Evolutionary conservation across 2,329 filamentous ascomycete species (phyloP), one percentile per base, ranked within the genome.

Genomic region (Phialocephala sp.): DNA sequence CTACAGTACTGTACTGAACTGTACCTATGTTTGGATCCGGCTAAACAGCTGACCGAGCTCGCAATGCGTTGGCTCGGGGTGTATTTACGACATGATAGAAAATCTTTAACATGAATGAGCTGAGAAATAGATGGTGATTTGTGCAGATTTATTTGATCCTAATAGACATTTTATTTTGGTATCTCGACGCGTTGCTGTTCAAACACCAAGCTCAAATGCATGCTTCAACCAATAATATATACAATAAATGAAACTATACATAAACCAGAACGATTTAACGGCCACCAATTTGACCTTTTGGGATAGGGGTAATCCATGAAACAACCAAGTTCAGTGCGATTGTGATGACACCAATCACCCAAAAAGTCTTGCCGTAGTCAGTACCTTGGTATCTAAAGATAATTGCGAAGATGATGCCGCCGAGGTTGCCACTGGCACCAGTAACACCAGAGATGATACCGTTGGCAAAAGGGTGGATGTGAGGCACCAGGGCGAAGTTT

Each of bases 401-500:
- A 75, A 96, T 87, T 22, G 92, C 90, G 74, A 95, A 97, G 58
- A 96, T 77, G 60, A 97, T 87, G 14, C 94, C 94, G 4, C 94
- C 94, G 11, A 97, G 78, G 74, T 97, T 97, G 0, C 94, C 93
- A 9, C 86, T 83, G 0, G 91, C 93, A 11, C 94, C 94, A 0
- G 92, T 90, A 41, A 91, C 81, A 14, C 93, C 93, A 0, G 90
- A 91, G 8, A 97, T 84, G 32, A 73, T 80, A 77, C 92, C 93
- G 77, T 97, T 97, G 66, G 92, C 91, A 67, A 84, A 85, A 0
- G 92, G 77, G 62, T 94, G 91, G 1, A 97, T 90, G 75, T 97
- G 94, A 3, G 93, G 93, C 27, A 97, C 90, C 6, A 97, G 84
- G 0, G 92, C 87, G 78, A 95, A 97, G 79, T 92, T 95, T 47